These are phyloP conservation scores for Sugiyamaella qingdaonensis DNA, from an alignment of 805 yeast species.

Conservation along the genomic window DNA sequence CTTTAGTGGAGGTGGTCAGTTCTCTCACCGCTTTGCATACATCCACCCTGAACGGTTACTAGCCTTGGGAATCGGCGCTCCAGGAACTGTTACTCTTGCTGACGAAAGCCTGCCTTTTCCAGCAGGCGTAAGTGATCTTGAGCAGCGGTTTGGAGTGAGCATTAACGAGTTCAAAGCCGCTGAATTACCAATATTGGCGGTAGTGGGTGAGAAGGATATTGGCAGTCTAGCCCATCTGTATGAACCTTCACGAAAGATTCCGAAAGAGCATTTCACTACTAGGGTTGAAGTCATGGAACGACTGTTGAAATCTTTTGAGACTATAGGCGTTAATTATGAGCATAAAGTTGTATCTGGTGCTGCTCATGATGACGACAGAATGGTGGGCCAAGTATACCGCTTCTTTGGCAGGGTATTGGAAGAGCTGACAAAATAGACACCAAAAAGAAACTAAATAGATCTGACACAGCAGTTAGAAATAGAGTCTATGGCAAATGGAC, in stretches of 20 bases:
- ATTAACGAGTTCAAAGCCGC: neutral
- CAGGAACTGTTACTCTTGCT: constrained; percentile 12
- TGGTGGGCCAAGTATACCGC: constrained; percentile 8
- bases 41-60: constrained; percentile 11
- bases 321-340: neutral
- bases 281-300: constrained; percentile 1
- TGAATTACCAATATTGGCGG: constrained; percentile 1
- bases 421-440: too few relatives aligned
- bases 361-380: constrained; percentile 8
- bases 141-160: neutral
- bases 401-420: neutral
- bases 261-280: constrained; percentile 1
- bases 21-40: constrained; percentile 13
- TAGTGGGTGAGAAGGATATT: constrained; percentile 6
- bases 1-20: constrained; percentile 16
- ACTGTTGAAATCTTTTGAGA: neutral
- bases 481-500: too few relatives aligned
- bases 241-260: constrained; percentile 1
- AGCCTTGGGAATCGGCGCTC: constrained; percentile 14
- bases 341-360: neutral
- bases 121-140: constrained; percentile 3
- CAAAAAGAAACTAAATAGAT: too few relatives aligned
- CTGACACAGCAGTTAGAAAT: too few relatives aligned
- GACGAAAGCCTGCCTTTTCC: constrained; percentile 4
- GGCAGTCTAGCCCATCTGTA: neutral